phyloP scores from a whole-genome alignment of 768 basidiomycete genomes.

The Suillus clintonianus region DNA sequence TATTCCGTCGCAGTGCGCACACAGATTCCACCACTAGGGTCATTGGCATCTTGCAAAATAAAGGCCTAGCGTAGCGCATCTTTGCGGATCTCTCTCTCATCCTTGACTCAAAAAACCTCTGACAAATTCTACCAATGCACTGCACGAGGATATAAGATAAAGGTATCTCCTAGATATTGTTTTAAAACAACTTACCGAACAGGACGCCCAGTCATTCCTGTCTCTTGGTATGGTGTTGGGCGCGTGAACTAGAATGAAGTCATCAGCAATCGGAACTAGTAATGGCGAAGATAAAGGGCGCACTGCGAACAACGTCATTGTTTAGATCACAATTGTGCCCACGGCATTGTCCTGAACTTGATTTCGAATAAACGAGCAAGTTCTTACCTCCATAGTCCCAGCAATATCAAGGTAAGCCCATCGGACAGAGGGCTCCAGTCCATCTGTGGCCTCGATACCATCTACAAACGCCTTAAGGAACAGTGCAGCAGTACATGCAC shows the following conservation, averaged over 20 bases:
- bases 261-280: conserved; percentile 1
- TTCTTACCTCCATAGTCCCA: conserved; percentile 68
- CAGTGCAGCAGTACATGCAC: conserved; percentile 79
- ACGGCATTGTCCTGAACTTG: conserved; percentile 36
- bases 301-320: no score
- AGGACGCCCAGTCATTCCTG: conserved; percentile 80
- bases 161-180: background rate
- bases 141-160: conserved; percentile 9
- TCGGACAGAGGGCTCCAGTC: conserved; percentile 53
- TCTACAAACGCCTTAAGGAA: conserved; percentile 86
- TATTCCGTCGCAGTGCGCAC: background rate
- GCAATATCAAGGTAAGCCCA: conserved; percentile 93
- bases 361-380: conserved; percentile 9
- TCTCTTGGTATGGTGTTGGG: conserved; percentile 62
- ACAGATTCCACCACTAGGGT: background rate
- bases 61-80: background rate
- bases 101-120: conserved; percentile 20
- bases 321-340: conserved; percentile 10
- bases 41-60: background rate
- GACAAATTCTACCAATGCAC: conserved; percentile 35
- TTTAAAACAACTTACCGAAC: conserved; percentile 56
- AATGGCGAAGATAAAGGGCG: background rate
- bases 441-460: conserved; percentile 66
- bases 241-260: conserved; percentile 44
- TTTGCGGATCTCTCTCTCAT: background rate